Evolutionary conservation across 495 filamentous ascomycete species (phyloP), one percentile per base, ranked within the genome.

Genomic region (Tuber brumale): DNA sequence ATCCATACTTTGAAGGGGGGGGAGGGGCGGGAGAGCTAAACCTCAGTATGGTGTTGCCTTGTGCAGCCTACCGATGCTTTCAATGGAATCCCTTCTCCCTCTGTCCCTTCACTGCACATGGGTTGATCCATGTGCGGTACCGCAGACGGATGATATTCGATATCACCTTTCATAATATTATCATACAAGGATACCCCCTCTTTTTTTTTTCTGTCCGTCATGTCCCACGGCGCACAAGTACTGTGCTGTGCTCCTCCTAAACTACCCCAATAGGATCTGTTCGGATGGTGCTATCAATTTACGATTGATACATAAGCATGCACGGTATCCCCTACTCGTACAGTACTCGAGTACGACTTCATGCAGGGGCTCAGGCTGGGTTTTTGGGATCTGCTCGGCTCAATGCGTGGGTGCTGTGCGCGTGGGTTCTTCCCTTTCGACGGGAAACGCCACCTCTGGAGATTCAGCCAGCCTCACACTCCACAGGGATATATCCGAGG

Each of bases 311-410:
- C 57, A 66, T 31, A 16, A 66, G 57, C 51, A 57, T 27, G 23
- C 51, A 57, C 21, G 0, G 9, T 27, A 27, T 23, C 51, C 51
- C 57, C 27, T 66, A 61, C 9, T 45, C 0, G 4, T 61, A 31
- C n/a, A 66, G 57, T 31, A 57, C 7, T 27, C n/a, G 10, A 10
- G n/a, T 21, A 31, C 57, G 31, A 27, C 10, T 31, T 31, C n/a
- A 66, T 66, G 57, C 57, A 31, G 57, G 27, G 51, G n/a, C n/a
- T 66, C 27, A 21, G 27, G 10, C 27, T 31, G 27, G 57, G n/a
- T 66, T 66, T 31, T 66, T 66, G 57, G 57, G 57, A 66, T 66
- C 57, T 66, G 10, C 57, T 31, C n/a, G 57, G 57, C 57, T 66
- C 27, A n/a, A 31, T 66, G 57, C 57, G 57, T 31, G 31, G n/a